A percentile compares a stretch with the other conserved stretches of the same genome.
Conservation (phyloP, 2,329 filamentous ascomycete species). For the Myotisia sp. region DNA sequence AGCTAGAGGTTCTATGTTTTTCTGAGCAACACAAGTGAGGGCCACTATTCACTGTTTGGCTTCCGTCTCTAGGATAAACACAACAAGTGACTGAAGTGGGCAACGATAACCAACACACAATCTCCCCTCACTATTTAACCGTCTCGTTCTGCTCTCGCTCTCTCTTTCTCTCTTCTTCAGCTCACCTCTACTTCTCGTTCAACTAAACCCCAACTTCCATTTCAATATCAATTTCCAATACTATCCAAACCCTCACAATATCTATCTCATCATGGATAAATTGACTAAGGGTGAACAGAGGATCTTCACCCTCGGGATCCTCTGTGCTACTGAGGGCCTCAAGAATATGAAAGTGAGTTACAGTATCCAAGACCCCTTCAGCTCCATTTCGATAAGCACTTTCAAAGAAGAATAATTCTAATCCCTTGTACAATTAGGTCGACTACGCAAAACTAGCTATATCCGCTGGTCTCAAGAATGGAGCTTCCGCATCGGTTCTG, state of each 20-base stretch:
- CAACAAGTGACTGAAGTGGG: too few relatives aligned
- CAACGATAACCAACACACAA: too few relatives aligned
- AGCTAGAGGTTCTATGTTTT: too few relatives aligned
- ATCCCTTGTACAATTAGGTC: constrained; percentile 16
- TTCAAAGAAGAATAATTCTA: constrained; percentile 1
- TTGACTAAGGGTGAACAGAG: constrained; percentile 16
- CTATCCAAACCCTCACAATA: background rate
- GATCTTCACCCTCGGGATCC: constrained; percentile 13
- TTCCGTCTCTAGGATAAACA: too few relatives aligned
- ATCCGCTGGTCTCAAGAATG: constrained; percentile 24
- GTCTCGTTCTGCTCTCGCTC: background rate
- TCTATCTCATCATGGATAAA: constrained; percentile 9
- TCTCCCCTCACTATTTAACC: background rate
- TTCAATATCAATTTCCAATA: background rate
- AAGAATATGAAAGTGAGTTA: constrained; percentile 12
- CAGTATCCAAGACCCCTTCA: too few relatives aligned
- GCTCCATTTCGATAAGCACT: constrained; percentile 1
- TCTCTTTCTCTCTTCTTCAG: background rate
- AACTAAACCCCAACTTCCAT: background rate
- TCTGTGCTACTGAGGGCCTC: constrained; percentile 10
- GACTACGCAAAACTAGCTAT: constrained; percentile 27
- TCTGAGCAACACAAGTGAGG: too few relatives aligned
- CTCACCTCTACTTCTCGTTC: background rate
- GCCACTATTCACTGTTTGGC: too few relatives aligned
- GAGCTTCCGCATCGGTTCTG: constrained; percentile 20